Evolutionary conservation across 805 yeast species (phyloP).

Genomic region (Sugiyamaella americana): DNA sequence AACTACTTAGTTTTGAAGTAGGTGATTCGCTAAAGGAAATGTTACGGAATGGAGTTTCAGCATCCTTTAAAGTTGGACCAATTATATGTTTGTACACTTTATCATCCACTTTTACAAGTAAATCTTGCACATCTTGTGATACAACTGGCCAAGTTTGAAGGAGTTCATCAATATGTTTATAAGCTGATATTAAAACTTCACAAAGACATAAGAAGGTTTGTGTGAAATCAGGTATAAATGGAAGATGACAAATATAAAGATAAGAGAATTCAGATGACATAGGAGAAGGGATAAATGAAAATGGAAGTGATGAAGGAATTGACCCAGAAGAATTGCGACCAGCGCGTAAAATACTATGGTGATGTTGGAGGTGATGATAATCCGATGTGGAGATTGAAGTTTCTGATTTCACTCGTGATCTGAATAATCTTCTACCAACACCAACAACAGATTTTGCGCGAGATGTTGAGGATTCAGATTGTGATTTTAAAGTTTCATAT

Average conservation of each 20-base stretch:
- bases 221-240: constrained; percentile 25
- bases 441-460: constrained; percentile 19
- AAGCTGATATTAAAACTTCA: constrained; percentile 21
- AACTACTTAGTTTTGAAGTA: not conserved
- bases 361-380: not conserved
- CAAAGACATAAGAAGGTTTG: constrained; percentile 25
- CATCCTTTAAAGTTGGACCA: constrained; percentile 21
- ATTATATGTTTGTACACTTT: constrained; percentile 17
- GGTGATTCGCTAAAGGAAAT: not conserved
- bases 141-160: constrained; percentile 10
- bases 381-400: constrained; percentile 3
- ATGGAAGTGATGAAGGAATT: constrained; percentile 1
- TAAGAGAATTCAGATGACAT: constrained; percentile 15
- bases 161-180: constrained; percentile 14
- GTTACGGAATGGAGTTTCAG: not conserved
- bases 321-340: not conserved
- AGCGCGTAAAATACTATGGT: not conserved
- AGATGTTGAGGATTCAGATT: constrained; percentile 8
- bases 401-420: constrained; percentile 18
- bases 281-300: not conserved
- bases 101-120: constrained; percentile 22
- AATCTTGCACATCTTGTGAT: constrained; percentile 17
- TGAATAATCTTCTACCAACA: constrained; percentile 21
- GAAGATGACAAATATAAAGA: constrained; percentile 22
- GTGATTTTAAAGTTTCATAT: constrained; percentile 15